A percentile compares a stretch with the other conserved stretches of the same genome.
phyloP scores from a whole-genome alignment of 1,139 yeast genomes.

The Pichia sp. region DNA sequence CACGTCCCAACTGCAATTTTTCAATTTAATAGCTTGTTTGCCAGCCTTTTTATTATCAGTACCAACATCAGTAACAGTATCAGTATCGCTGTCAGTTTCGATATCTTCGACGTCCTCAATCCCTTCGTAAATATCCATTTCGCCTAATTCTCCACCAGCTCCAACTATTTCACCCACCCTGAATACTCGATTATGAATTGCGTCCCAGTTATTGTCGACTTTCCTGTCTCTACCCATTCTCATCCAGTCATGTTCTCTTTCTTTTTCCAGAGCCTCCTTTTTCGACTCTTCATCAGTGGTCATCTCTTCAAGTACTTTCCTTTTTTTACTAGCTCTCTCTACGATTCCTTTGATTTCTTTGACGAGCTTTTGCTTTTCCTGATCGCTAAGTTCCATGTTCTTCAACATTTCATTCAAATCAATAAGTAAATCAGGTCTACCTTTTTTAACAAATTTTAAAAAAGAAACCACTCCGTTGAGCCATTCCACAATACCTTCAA shows the following conservation, averaged over 20 bases:
- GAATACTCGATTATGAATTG: constrained; percentile 20
- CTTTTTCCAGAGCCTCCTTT: constrained; percentile 12
- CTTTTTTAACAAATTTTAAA: constrained; percentile 51
- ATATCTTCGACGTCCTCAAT: neutral
- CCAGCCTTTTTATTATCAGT: neutral
- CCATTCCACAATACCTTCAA: constrained; percentile 68
- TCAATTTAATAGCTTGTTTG: neutral
- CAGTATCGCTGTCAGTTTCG: neutral
- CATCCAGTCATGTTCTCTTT: constrained; percentile 21
- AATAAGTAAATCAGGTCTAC: constrained; percentile 37
- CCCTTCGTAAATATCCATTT: constrained; percentile 42
- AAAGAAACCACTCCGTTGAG: constrained; percentile 45
- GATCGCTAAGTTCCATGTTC: constrained; percentile 18
- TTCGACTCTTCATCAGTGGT: constrained; percentile 28
- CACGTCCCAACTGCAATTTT: constrained; percentile 1
- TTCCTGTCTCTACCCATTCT: constrained; percentile 21
- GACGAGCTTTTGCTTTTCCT: constrained; percentile 30
- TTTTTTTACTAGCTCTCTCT: constrained; percentile 14
- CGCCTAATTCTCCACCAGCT: constrained; percentile 29
- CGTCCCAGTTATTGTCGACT: constrained; percentile 28
- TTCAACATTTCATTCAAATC: constrained; percentile 29
- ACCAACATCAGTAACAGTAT: neutral
- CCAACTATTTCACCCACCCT: constrained; percentile 13
- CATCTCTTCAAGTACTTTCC: constrained; percentile 37
- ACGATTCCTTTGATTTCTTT: constrained; percentile 39